Conservation (phyloP, 306 rosid genomes). For the Medicago arabica region DNA sequence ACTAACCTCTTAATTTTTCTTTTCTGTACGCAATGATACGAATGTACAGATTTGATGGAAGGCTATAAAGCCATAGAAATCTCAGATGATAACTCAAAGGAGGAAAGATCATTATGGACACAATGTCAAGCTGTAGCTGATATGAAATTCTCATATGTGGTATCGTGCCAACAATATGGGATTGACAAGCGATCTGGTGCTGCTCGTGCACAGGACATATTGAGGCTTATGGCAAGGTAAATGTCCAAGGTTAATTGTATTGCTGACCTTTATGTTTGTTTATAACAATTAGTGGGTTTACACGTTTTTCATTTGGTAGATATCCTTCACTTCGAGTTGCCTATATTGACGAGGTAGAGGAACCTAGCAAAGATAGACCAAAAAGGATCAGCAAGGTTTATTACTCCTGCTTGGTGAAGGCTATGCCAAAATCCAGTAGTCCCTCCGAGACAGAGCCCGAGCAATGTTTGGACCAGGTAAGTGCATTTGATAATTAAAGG, state of each 20-base stretch:
- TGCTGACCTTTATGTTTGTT: not conserved
- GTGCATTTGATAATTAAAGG: constrained; percentile 19
- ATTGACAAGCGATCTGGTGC: constrained; percentile 92
- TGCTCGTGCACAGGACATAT: constrained; percentile 82
- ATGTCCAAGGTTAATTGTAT: constrained; percentile 30
- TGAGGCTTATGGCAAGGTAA: constrained; percentile 91
- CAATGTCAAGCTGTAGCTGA: constrained; percentile 97
- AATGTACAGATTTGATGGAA: constrained; percentile 82
- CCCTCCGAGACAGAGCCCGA: constrained; percentile 67
- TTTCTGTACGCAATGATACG: constrained; percentile 33
- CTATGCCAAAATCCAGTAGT: constrained; percentile 84
- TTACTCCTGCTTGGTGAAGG: constrained; percentile 93
- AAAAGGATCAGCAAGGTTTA: constrained; percentile 79
- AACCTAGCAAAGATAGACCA: constrained; percentile 81
- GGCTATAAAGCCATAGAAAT: constrained; percentile 92
- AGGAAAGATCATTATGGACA: constrained; percentile 85
- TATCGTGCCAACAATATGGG: constrained; percentile 92
- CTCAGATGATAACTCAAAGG: constrained; percentile 81
- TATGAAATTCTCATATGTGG: constrained; percentile 97
- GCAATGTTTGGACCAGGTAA: constrained; percentile 92
- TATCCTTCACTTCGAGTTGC: constrained; percentile 98
- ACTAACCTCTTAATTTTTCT: not conserved
- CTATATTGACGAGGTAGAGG: constrained; percentile 93
- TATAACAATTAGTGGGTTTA: constrained; percentile 8
- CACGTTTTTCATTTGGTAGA: constrained; percentile 54